Base-by-base conservation (phyloP, 116 monocot species). In the Papilionanthe hybrid region DNA sequence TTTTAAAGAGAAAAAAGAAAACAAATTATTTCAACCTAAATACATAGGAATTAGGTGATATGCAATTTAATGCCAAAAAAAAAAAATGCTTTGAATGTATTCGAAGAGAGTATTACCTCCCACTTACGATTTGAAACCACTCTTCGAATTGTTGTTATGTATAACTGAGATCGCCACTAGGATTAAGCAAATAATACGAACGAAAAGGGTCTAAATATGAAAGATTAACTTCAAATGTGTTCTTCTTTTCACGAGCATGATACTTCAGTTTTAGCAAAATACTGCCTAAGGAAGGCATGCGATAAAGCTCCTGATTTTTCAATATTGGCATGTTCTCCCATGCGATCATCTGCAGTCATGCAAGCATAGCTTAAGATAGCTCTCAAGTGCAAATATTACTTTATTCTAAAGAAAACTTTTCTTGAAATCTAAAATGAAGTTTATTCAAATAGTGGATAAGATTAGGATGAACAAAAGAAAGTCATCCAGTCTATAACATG, bases 261-360 rank as follows among this genome's bases (percentile, higher is more conserved):
- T 66, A 80, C 43, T 76, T 87, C 84, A 94, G 84, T 66, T 82
- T 82, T 42, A 79, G 20, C 75, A 77, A 77, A 67, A 93, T 90
- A 66, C 88, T 89, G 29, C 83, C 71, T 15, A 98, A 63, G 8
- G 98, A 98, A 56, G 93, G 94, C 98, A 98, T 94, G 56, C 98
- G 91, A 84, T 98, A 98, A 75, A 91, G 87, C 82, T 98, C 98
- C 65, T 93, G 90, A 77, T 75, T 90, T 72, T 88, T 88, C 76
- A 98, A 81, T n/a, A 82, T 75, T 68, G 98, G 98, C 80, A 98
- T 44, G 71, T 83, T 98, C 86, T 98, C 98, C 98, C 94, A 98
- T 9, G 94, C 88, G 68, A 98, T 86, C 98, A 98, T 94, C 98
- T 98, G 82, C 68, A 81, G 11, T 44, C 49, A 84, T 22, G 28